Conservation (phyloP, 2,329 filamentous ascomycete genomes). For the Sporothrix dimorphospora region DNA sequence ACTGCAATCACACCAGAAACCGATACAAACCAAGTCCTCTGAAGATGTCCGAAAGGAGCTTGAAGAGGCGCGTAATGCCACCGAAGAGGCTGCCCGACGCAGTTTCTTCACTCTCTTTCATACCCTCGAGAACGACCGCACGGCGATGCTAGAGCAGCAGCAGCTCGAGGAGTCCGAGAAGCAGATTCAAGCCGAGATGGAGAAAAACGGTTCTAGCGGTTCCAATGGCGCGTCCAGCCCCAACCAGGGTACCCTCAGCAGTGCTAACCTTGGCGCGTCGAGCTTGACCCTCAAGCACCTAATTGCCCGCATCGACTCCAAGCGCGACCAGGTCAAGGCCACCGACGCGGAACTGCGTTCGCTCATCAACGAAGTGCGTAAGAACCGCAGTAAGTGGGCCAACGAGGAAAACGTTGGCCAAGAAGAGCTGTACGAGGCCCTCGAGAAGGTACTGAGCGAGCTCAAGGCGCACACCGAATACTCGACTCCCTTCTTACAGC, state of each 20-base stretch:
- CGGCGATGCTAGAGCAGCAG: constrained; percentile 97
- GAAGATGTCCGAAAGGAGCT: constrained; percentile 92
- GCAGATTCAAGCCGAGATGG: constrained; percentile 94
- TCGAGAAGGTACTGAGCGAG: constrained; percentile 95
- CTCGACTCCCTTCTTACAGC: constrained; percentile 90
- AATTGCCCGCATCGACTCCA: constrained; percentile 91
- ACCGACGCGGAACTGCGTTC: constrained; percentile 91
- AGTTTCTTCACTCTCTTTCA: constrained; percentile 95
- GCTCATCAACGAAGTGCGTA: constrained; percentile 95
- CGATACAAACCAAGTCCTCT: constrained; percentile 61
- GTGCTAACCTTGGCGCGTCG: constrained; percentile 91
- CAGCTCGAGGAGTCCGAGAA: constrained; percentile 95
- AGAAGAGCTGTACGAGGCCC: constrained; percentile 94
- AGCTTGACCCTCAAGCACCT: constrained; percentile 96
- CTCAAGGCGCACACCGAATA: constrained; percentile 97
- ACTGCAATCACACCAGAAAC: constrained; percentile 30
- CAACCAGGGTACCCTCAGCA: constrained; percentile 86
- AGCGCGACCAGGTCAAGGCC: constrained; percentile 85
- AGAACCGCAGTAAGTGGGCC: constrained; percentile 98
- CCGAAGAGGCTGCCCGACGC: constrained; percentile 84
- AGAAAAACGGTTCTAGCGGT: constrained; percentile 56
- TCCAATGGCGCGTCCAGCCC: constrained; percentile 49
- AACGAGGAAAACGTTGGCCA: constrained; percentile 97
- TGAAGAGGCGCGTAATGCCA: constrained; percentile 87
- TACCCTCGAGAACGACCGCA: constrained; percentile 90